A percentile compares a stretch with the other conserved stretches of the same genome.
phyloP scores from a whole-genome alignment of 768 basidiomycete genomes.

The Russula sp. region DNA sequence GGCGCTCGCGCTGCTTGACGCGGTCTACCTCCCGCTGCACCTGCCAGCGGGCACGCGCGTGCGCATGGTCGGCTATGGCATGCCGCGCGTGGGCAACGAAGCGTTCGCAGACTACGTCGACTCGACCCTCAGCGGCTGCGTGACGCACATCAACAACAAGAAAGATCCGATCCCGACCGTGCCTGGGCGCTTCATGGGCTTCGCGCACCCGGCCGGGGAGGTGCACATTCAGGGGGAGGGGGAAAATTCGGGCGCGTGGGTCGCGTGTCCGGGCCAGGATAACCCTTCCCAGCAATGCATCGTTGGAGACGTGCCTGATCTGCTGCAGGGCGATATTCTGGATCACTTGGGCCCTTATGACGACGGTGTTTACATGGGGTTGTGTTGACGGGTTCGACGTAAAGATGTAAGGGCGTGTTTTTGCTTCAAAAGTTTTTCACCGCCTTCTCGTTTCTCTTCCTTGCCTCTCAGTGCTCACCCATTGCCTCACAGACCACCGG shows the following conservation, averaged over 20 bases:
- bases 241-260: background rate
- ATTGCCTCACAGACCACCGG: no score
- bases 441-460: no score
- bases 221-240: conserved; percentile 13
- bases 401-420: no score
- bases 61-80: conserved; percentile 42
- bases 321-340: background rate
- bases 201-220: conserved; percentile 21
- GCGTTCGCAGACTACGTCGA: conserved; percentile 35
- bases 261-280: conserved; percentile 12
- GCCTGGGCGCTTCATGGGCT: conserved; percentile 17
- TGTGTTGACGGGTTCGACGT: background rate
- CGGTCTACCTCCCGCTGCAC: conserved; percentile 27
- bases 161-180: conserved; percentile 21
- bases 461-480: no score
- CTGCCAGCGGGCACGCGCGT: conserved; percentile 30
- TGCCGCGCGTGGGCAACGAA: conserved; percentile 45
- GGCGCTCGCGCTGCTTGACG: conserved; percentile 29
- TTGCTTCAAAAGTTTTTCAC: no score
- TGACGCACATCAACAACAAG: conserved; percentile 21
- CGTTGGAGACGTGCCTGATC: conserved; percentile 8
- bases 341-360: conserved; percentile 18
- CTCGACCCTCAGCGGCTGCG: background rate
- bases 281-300: conserved; percentile 7
- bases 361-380: conserved; percentile 15